These are phyloP conservation scores for Geotrichum bryndzae DNA, from an alignment of 1,139 yeast species.

Conservation along the genomic window DNA sequence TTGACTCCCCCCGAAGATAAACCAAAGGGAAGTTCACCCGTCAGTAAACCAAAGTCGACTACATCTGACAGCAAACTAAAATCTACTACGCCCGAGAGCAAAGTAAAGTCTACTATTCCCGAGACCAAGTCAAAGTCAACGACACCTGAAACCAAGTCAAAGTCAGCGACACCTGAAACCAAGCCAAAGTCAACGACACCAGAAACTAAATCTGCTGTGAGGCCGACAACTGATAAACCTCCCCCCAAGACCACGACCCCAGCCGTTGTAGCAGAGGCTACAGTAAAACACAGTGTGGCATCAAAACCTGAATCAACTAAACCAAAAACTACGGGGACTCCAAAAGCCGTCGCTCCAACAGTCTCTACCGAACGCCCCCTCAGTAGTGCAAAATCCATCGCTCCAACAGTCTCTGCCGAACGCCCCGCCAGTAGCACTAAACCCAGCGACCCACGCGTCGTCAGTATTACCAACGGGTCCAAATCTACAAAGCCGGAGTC, in stretches of 20 bases:
- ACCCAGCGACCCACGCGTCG: background rate
- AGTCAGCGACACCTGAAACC: background rate
- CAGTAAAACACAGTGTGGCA: background rate
- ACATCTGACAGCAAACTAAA: background rate
- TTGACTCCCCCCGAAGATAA: background rate
- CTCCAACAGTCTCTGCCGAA: background rate
- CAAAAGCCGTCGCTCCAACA: background rate
- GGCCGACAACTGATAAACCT: background rate
- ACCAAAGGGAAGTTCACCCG: background rate
- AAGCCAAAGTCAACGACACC: background rate
- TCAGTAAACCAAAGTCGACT: background rate
- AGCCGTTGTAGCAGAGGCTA: background rate
- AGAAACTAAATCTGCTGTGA: background rate
- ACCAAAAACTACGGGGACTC: background rate
- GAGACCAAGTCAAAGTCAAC: background rate
- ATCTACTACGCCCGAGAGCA: background rate
- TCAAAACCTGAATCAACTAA: background rate
- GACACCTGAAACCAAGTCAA: background rate
- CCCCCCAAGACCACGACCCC: background rate
- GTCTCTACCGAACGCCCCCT: background rate
- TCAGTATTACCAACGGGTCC: background rate
- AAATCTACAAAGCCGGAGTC: background rate
- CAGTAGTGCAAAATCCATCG: background rate
- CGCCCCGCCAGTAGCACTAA: background rate
- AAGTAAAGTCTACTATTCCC: background rate